Percentiles rank a stretch among this genome's conserved stretches.
These are phyloP conservation scores for Purshia tridentata DNA, from an alignment of 306 rosid genomes.

Conservation along the genomic window DNA sequence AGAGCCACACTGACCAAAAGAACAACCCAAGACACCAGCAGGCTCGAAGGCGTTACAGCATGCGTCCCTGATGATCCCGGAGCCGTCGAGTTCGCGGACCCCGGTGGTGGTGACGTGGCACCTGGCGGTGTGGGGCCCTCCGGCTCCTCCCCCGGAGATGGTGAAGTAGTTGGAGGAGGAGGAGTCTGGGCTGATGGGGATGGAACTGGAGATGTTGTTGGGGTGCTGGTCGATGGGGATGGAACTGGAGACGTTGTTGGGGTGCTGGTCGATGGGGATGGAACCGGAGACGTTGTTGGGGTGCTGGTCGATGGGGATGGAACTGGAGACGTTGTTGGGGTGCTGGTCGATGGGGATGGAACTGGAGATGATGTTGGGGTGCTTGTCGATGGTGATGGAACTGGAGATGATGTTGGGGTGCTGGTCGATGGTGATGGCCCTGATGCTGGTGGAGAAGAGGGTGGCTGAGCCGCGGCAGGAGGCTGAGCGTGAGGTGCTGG, in stretches of 20 bases:
- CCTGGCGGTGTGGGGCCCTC: slow-evolving; percentile 1
- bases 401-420: background rate
- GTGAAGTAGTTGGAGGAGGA: background rate
- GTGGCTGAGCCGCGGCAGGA: too few species aligned
- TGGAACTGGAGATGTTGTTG: background rate
- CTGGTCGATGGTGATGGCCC: too few species aligned
- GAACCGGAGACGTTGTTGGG: background rate
- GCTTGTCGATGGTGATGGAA: background rate
- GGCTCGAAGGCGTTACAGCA: slow-evolving; percentile 29
- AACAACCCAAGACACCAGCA: slow-evolving; percentile 26
- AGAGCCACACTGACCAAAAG: slow-evolving; percentile 38
- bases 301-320: background rate
- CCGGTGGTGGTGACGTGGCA: slow-evolving; percentile 23
- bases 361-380: background rate
- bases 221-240: background rate
- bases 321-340: background rate
- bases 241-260: slow-evolving; percentile 17
- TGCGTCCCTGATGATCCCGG: background rate
- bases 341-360: background rate
- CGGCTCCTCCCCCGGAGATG: background rate
- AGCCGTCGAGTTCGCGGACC: slow-evolving; percentile 14
- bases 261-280: background rate
- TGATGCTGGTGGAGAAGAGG: too few species aligned
- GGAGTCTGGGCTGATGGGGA: background rate
- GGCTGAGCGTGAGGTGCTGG: background rate